phyloP scores from a whole-genome alignment of 495 filamentous ascomycete genomes.

The Xylaria palmicola region DNA sequence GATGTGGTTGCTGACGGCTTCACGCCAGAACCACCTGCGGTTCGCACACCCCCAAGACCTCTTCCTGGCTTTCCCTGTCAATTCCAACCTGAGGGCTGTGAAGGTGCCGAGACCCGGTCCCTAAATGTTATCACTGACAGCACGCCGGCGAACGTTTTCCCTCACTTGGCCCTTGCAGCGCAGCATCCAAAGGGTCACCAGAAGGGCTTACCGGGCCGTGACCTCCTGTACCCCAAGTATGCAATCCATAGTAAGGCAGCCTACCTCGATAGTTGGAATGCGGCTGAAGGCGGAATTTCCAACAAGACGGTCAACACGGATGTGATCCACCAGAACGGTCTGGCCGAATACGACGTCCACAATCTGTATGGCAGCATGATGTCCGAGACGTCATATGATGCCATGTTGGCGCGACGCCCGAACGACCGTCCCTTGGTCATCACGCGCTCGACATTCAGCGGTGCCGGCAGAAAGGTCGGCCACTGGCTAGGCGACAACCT shows the following conservation, averaged over 20 bases:
- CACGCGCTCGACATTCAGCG: conserved; percentile 80
- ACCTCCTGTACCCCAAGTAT: conserved; percentile 73
- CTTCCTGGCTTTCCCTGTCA: conserved; percentile 70
- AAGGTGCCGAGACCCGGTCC: conserved; percentile 18
- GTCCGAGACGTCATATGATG: conserved; percentile 61
- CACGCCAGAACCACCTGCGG: conserved; percentile 65
- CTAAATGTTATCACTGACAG: conserved; percentile 23
- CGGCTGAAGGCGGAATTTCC: conserved; percentile 58
- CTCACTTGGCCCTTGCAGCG: conserved; percentile 19
- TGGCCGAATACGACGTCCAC: conserved; percentile 74
- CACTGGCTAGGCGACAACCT: conserved; percentile 90
- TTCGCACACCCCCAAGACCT: conserved; percentile 58
- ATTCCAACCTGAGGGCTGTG: conserved; percentile 61
- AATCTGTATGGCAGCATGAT: conserved; percentile 91
- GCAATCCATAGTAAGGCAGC: conserved; percentile 68
- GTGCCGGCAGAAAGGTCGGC: conserved; percentile 73
- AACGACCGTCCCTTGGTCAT: conserved; percentile 71
- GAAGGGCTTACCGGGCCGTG: conserved; percentile 58
- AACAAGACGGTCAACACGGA: conserved; percentile 76
- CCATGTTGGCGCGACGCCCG: conserved; percentile 71
- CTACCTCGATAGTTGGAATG: conserved; percentile 43
- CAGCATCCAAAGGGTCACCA: conserved; percentile 34
- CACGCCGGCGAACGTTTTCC: conserved; percentile 17
- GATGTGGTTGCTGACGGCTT: conserved; percentile 55
- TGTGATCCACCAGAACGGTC: conserved; percentile 69